Conservation (phyloP, 768 basidiomycete species). For the Xerocomellus dryophilus region DNA sequence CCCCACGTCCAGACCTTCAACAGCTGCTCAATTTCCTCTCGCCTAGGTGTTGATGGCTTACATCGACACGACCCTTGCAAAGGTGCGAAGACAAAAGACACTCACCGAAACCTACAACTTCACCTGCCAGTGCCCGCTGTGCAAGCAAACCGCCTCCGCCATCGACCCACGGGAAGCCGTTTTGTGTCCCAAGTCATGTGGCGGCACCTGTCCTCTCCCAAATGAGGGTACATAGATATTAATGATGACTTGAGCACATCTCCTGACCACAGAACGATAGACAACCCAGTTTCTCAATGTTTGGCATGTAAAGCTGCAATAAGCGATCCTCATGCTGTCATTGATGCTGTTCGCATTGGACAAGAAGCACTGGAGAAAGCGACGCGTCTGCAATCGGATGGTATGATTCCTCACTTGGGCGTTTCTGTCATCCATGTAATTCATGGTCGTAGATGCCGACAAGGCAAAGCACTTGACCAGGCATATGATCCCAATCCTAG, state of each 20-base stretch:
- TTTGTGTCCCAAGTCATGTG: constrained; percentile 66
- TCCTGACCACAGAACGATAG: constrained; percentile 33
- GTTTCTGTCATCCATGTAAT: background rate
- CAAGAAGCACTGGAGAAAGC: constrained; percentile 78
- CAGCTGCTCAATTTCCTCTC: background rate
- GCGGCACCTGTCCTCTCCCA: constrained; percentile 59
- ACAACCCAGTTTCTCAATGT: constrained; percentile 49
- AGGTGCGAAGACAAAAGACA: constrained; percentile 46
- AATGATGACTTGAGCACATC: background rate
- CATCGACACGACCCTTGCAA: constrained; percentile 78
- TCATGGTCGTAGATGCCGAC: constrained; percentile 44
- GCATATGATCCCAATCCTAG: constrained; percentile 63
- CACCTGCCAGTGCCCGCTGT: constrained; percentile 64
- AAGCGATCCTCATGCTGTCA: constrained; percentile 47
- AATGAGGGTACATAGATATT: constrained; percentile 47
- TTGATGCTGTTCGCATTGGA: constrained; percentile 66
- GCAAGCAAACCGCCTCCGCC: constrained; percentile 26
- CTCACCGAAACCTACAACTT: constrained; percentile 79
- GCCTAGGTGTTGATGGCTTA: constrained; percentile 76
- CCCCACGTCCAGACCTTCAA: background rate
- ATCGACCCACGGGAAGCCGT: constrained; percentile 69
- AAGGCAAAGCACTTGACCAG: constrained; percentile 59
- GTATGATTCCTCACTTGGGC: constrained; percentile 34
- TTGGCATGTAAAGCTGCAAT: constrained; percentile 50
- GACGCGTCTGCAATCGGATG: constrained; percentile 53